phyloP scores from a whole-genome alignment of 2,329 filamentous ascomycete genomes.

The Talaromyces sp. region DNA sequence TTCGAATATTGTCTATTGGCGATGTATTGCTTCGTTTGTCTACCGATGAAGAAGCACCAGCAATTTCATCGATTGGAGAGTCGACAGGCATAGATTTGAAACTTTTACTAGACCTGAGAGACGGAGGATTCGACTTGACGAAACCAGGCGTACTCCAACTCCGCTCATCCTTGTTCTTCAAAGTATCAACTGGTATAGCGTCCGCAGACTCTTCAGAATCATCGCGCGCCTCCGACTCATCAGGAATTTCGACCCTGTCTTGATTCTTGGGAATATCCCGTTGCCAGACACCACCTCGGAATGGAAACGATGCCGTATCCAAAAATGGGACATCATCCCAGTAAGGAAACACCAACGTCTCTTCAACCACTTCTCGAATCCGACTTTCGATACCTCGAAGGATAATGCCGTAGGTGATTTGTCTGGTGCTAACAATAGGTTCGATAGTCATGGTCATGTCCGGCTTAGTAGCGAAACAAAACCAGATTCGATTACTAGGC shows the following conservation, averaged over 20 bases:
- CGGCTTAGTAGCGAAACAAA: slow-evolving; percentile 89
- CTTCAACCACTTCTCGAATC: slow-evolving; percentile 89
- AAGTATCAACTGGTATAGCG: slow-evolving; percentile 25
- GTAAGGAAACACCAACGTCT: slow-evolving; percentile 86
- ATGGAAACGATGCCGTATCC: slow-evolving; percentile 70
- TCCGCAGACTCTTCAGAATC: slow-evolving; percentile 22
- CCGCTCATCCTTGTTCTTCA: slow-evolving; percentile 35
- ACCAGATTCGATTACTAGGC: slow-evolving; percentile 93
- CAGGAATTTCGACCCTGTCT: slow-evolving; percentile 36
- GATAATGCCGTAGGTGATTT: slow-evolving; percentile 92
- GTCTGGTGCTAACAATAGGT: slow-evolving; percentile 88
- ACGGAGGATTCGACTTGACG: slow-evolving; percentile 23
- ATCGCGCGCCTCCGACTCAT: slow-evolving; percentile 30
- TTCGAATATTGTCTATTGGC: slow-evolving; percentile 56
- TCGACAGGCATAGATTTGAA: slow-evolving; percentile 27
- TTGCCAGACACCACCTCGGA: slow-evolving; percentile 81
- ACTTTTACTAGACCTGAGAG: slow-evolving; percentile 30
- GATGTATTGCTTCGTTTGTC: slow-evolving; percentile 39
- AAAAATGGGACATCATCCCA: slow-evolving; percentile 97
- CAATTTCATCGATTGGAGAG: slow-evolving; percentile 22
- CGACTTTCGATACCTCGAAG: slow-evolving; percentile 89
- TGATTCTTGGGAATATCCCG: slow-evolving; percentile 43
- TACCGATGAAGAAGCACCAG: slow-evolving; percentile 27
- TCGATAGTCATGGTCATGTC: slow-evolving; percentile 93
- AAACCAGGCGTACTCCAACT: slow-evolving; percentile 34